Evolutionary conservation across 805 yeast species (phyloP), one percentile per base, ranked within the genome.

Genomic region (Teunomyces aglyptinius): DNA sequence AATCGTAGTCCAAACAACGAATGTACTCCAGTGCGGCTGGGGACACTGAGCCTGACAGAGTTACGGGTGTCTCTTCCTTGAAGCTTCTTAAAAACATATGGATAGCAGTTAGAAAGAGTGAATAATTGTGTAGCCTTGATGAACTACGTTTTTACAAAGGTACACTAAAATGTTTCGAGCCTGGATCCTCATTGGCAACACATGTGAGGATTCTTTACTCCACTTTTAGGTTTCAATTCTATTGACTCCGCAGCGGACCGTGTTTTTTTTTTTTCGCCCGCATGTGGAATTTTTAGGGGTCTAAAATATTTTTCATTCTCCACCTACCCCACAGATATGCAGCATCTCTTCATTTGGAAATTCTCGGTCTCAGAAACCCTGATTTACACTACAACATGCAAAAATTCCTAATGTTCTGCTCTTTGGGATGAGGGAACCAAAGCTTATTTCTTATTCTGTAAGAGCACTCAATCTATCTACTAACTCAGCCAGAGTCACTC

Each of bases 1-100:
- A 65, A 2, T 65, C 70, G 56, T 70, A 72, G 57, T 72, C 56
- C 12, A 68, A 52, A 20, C 48, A 38, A 32, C 59, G 58, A 11
- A 64, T 57, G 44, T 54, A 60, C 15, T 61, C 64, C 27, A 45
- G 41, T 40, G 53, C 45, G 12, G 39, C 28, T 5, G 49, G 49
- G 12, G 39, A 36, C 18, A 20, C 39, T 26, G 39, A 20, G 27
- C 39, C 39, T 8, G 39, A 36, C 39, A 11, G 6, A 10, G 39
- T n/a, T n/a, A 22, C 39, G 20, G 38, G 38, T 15, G 28, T 36
- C 6, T 20, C 39, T 36, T 28, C 39, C 5, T 22, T 20, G 16
- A 36, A 20, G 28, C 39, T 36, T 36, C 39, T 36, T 22, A 36
- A 20, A 11, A 36, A n/a, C 39, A 36, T 36, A n/a, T 7, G 15